phyloP scores from a whole-genome alignment of 768 basidiomycete species.

The Termitomyces sp. region DNA sequence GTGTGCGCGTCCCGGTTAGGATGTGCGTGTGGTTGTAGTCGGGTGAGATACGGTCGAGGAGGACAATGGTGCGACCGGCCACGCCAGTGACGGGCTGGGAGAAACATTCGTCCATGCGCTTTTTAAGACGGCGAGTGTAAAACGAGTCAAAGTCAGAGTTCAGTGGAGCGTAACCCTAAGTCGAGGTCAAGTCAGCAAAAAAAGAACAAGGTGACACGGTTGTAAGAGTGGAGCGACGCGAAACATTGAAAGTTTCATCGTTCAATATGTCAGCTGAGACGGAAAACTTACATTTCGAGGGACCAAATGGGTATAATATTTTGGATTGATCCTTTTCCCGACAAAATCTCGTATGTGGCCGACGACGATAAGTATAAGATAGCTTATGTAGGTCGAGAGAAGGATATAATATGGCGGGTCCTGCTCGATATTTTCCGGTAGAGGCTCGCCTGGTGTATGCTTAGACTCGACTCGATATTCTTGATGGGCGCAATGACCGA shows the following conservation, averaged over 20 bases:
- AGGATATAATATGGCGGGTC: conserved; percentile 94
- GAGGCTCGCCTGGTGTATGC: conserved; percentile 45
- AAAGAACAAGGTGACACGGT: neutral
- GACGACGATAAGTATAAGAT: conserved; percentile 85
- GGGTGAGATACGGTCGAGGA: conserved; percentile 77
- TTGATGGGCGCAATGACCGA: conserved; percentile 84
- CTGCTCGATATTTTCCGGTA: conserved; percentile 57
- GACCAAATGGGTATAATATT: conserved; percentile 76
- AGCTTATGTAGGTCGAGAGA: conserved; percentile 88
- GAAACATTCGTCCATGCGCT: conserved; percentile 94
- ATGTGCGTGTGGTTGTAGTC: conserved; percentile 79
- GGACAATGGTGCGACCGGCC: conserved; percentile 86
- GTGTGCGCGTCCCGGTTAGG: conserved; percentile 74
- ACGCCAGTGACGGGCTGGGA: conserved; percentile 90
- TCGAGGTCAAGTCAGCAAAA: neutral
- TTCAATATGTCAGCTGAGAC: neutral
- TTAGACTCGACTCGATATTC: conserved; percentile 64
- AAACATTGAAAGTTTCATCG: neutral
- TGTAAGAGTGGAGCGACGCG: neutral
- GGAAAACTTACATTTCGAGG: conserved; percentile 64
- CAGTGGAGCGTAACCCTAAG: conserved; percentile 90
- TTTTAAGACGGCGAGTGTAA: conserved; percentile 94
- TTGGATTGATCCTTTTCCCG: conserved; percentile 74
- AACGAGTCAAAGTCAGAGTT: conserved; percentile 99
- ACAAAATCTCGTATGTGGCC: conserved; percentile 95